Evolutionary conservation across 202 grass and related monocot species (phyloP), one percentile per base, ranked within the genome.

Genomic region (Digitaria exilis): DNA sequence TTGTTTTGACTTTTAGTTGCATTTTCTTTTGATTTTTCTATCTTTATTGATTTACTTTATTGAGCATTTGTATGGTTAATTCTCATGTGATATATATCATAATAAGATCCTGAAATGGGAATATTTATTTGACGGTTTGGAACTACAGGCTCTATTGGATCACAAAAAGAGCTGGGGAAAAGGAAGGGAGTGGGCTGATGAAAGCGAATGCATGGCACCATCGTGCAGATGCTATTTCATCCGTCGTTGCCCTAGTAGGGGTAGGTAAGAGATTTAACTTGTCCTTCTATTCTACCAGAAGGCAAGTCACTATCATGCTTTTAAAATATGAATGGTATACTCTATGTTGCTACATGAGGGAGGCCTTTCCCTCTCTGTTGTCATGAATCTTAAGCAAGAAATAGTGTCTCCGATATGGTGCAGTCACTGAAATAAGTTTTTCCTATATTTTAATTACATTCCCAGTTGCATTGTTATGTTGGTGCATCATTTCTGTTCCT

Each of bases 151-250:
- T 98, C 60, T 98, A 89, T 70, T 94, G 91, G 93, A 92, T 98
- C 64, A 94, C 96, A 51, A 96, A 98, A 90, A 87, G 81, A 70
- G 93, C 90, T 76, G 96, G 93, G 32, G 93, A 98, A 73, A 98
- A 89, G 68, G 91, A 96, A 92, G 93, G 96, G 61, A 98, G 96
- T 76, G 93, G 88, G 41, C 63, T 98, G 54, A 94, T 96, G 93
- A 98, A 96, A 90, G 96, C 96, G 79, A 98, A 92, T 83, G 93
- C 96, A 86, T 98, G 93, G 96, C 96, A 96, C 75, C 93, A 98
- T 83, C 90, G 89, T 45, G 83, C 89, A 28, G 93, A 98, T 87
- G 96, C 96, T 75, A 87, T 98, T 88, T 98, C 96, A 63, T 98
- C 96, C 73, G 82, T 92, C 16, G 93, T 96, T 72, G 91, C 96